phyloP scores from a whole-genome alignment of 1,284 basidiomycete genomes.

The Marasmius sp. region DNA sequence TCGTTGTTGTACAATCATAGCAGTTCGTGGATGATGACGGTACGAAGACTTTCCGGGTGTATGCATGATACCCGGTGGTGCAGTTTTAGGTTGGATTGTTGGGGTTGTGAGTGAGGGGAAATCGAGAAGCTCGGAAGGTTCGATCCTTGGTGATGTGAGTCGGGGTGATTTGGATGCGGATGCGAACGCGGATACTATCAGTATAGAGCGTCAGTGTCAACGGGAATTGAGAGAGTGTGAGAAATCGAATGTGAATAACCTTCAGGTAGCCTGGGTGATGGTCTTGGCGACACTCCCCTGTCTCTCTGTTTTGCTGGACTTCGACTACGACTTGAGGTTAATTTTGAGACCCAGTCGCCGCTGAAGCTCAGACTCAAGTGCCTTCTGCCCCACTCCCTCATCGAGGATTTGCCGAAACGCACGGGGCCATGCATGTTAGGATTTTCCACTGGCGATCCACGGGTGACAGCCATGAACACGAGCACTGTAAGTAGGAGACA shows the following conservation, averaged over 20 bases:
- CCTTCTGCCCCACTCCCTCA: constrained; percentile 52
- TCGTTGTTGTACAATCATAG: not conserved
- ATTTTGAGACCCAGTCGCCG: constrained; percentile 48
- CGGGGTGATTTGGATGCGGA: not conserved
- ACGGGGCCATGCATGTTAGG: constrained; percentile 23
- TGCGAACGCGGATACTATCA: no score
- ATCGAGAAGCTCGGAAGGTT: no score
- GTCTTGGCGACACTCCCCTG: constrained; percentile 7
- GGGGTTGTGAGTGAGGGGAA: no score
- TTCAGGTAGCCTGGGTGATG: not conserved
- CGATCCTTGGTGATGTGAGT: not conserved
- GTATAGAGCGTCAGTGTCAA: no score
- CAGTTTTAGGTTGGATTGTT: no score
- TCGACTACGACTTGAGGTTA: constrained; percentile 33
- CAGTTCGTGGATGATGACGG: not conserved
- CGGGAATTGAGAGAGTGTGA: not conserved
- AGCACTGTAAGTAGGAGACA: constrained; percentile 77
- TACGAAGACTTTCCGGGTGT: not conserved
- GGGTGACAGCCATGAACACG: constrained; percentile 81
- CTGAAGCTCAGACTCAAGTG: constrained; percentile 58
- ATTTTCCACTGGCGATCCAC: constrained; percentile 63
- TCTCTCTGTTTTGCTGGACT: constrained; percentile 9
- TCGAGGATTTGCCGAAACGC: constrained; percentile 30
- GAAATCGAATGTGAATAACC: not conserved
- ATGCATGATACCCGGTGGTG: no score